Conservation (phyloP, 768 basidiomycete genomes). For the Cystofilobasidium capitatum region DNA sequence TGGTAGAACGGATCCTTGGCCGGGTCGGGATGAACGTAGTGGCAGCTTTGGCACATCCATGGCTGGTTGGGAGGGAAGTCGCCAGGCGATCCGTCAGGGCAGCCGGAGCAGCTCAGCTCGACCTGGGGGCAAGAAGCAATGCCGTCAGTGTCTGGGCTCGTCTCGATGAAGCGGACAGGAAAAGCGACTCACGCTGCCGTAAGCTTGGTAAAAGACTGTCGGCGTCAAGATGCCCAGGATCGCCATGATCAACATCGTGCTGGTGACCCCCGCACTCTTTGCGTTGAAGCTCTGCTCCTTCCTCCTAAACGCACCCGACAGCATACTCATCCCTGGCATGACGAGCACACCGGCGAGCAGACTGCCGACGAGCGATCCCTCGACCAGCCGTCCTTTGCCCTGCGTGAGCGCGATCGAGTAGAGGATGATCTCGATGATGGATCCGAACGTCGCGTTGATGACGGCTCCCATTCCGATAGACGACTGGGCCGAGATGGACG, state of each 20-base stretch:
- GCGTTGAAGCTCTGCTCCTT: constrained; percentile 99
- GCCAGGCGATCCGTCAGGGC: constrained; percentile 54
- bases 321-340: constrained; percentile 97
- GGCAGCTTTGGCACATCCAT: constrained; percentile 86
- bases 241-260: constrained; percentile 99
- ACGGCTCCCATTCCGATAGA: constrained; percentile 99
- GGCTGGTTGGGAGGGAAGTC: constrained; percentile 39
- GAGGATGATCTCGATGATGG: constrained; percentile 92
- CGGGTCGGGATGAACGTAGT: constrained; percentile 89
- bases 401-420: constrained; percentile 83
- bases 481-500: constrained; percentile 95
- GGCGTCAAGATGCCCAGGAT: constrained; percentile 92
- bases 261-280: constrained; percentile 96
- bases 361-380: constrained; percentile 92
- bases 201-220: constrained; percentile 95
- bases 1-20: constrained; percentile 93
- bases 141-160: not conserved
- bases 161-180: not conserved
- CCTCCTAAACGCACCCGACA: constrained; percentile 69
- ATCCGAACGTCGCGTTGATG: constrained; percentile 97
- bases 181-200: constrained; percentile 67
- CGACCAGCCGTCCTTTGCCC: constrained; percentile 84
- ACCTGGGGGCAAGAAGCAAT: constrained; percentile 25
- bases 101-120: constrained; percentile 38
- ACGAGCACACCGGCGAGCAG: constrained; percentile 88